These are phyloP conservation scores for Cadophora malorum DNA, from an alignment of 2,329 filamentous ascomycete species.

Conservation along the genomic window DNA sequence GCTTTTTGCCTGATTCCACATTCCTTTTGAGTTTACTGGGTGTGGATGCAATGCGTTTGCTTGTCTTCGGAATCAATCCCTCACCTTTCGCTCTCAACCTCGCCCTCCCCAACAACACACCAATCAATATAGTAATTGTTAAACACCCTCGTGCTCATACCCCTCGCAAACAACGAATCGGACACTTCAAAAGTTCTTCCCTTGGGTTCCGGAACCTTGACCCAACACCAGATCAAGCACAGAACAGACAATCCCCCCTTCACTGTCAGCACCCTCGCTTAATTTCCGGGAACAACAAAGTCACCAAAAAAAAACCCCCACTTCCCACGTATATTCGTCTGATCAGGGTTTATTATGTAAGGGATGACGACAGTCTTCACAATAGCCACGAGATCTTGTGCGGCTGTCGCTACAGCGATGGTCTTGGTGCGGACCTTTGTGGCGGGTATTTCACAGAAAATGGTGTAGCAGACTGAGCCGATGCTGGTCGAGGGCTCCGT, in stretches of 20 bases:
- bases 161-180: constrained; percentile 52
- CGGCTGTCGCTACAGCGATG: constrained; percentile 37
- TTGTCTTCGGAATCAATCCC: too few species aligned
- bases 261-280: background rate
- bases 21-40: too few species aligned
- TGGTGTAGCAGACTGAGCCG: constrained; percentile 50
- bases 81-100: too few species aligned
- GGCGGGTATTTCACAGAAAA: constrained; percentile 52
- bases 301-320: constrained; percentile 43
- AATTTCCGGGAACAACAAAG: background rate
- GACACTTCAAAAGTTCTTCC: constrained; percentile 54
- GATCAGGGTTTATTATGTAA: constrained; percentile 47
- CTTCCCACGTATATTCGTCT: constrained; percentile 41
- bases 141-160: constrained; percentile 45
- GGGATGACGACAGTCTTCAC: constrained; percentile 40
- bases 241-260: constrained; percentile 50
- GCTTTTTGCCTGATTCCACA: too few species aligned
- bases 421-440: constrained; percentile 48
- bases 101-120: too few species aligned
- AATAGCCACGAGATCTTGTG: constrained; percentile 33
- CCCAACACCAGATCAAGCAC: constrained; percentile 49
- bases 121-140: constrained; percentile 36
- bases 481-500: constrained; percentile 36
- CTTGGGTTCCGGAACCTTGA: constrained; percentile 53
- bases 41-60: too few species aligned